Percentiles rank a stretch among this genome's conserved stretches.
These are phyloP conservation scores for Scleroderma citrinum DNA, from an alignment of 768 basidiomycete genomes.

Conservation along the genomic window DNA sequence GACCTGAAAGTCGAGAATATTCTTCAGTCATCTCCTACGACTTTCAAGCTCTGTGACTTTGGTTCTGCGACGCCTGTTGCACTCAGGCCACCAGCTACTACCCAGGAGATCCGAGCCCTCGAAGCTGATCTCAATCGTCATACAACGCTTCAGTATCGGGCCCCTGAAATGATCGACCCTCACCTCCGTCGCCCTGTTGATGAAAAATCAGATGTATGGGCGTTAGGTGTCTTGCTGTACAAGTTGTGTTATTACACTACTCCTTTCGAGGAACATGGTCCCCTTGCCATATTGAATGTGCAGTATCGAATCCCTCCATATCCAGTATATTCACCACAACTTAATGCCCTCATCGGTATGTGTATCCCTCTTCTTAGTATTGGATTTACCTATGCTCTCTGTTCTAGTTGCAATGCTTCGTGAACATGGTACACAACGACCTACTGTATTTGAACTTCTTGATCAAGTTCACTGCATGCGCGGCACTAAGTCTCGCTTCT, in stretches of 20 bases:
- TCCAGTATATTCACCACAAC: slow-evolving; percentile 76
- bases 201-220: slow-evolving; percentile 98
- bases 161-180: slow-evolving; percentile 98
- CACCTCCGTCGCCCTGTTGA: slow-evolving; percentile 79
- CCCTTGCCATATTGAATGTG: slow-evolving; percentile 92
- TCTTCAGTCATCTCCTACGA: slow-evolving; percentile 75
- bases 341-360: slow-evolving; percentile 79
- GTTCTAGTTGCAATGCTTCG: slow-evolving; percentile 80
- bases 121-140: slow-evolving; percentile 91
- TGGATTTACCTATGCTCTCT: slow-evolving; percentile 8
- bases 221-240: slow-evolving; percentile 92
- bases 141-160: slow-evolving; percentile 94
- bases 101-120: slow-evolving; percentile 78
- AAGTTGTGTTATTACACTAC: slow-evolving; percentile 99
- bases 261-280: slow-evolving; percentile 97
- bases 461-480: slow-evolving; percentile 78
- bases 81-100: slow-evolving; percentile 62
- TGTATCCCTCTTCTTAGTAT: slow-evolving; percentile 13
- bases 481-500: slow-evolving; percentile 76
- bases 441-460: slow-evolving; percentile 83
- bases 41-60: slow-evolving; percentile 97
- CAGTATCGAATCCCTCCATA: slow-evolving; percentile 90
- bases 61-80: slow-evolving; percentile 83
- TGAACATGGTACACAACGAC: slow-evolving; percentile 83
- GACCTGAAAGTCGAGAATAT: slow-evolving; percentile 99